Evolutionary conservation across 1,139 yeast genomes (phyloP).

Genomic region (Taiozyma sp.): DNA sequence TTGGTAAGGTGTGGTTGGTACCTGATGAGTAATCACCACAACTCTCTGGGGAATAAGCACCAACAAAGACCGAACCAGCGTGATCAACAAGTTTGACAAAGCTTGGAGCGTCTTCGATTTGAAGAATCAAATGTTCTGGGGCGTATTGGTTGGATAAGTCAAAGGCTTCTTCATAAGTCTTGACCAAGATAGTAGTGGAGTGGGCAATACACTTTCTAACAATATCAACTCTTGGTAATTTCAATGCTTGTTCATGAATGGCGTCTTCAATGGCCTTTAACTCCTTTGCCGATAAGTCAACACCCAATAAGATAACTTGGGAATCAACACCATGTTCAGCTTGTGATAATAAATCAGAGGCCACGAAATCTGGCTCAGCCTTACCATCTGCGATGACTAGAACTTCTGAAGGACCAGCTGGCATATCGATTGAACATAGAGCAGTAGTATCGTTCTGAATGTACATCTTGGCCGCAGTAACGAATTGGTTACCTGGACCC

Average conservation of each 20-base stretch:
- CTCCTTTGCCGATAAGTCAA: conserved; percentile 56
- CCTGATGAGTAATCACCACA: conserved; percentile 99
- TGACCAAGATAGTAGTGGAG: conserved; percentile 73
- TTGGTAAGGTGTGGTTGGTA: conserved; percentile 96
- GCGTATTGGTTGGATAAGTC: conserved; percentile 85
- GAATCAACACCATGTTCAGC: conserved; percentile 99
- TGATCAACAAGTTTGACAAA: conserved; percentile 75
- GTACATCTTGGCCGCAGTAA: conserved; percentile 98
- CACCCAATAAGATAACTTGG: conserved; percentile 89
- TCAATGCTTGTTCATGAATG: conserved; percentile 75
- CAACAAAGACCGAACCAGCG: conserved; percentile 97
- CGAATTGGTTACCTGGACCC: conserved; percentile 99
- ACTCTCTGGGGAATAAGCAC: conserved; percentile 93
- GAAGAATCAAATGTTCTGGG: conserved; percentile 95
- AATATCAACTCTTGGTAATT: conserved; percentile 90
- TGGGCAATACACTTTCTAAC: conserved; percentile 90
- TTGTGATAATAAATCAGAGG: conserved; percentile 90
- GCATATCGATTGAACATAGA: conserved; percentile 95
- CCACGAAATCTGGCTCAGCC: conserved; percentile 94
- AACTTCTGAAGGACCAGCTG: conserved; percentile 99
- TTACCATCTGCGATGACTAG: conserved; percentile 82
- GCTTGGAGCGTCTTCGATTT: conserved; percentile 69
- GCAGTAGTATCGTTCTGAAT: conserved; percentile 96
- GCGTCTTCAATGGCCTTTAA: conserved; percentile 72
- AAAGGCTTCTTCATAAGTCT: conserved; percentile 71